phyloP scores from a whole-genome alignment of 495 filamentous ascomycete species.

The Neurospora africana region DNA sequence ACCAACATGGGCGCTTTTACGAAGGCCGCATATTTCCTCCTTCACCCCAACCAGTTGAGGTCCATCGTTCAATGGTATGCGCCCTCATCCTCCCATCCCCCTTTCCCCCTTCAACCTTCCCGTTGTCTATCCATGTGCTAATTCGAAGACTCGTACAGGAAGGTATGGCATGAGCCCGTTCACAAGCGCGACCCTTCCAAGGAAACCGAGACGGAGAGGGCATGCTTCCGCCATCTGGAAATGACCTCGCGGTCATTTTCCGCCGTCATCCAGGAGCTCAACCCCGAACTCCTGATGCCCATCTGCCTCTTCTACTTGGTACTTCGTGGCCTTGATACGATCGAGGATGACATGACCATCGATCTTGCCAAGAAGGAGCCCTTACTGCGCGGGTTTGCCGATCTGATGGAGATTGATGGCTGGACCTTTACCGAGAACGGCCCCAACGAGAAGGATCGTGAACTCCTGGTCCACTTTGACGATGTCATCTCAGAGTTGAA shows the following conservation, averaged over 20 bases:
- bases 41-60: conserved; percentile 71
- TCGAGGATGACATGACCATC: conserved; percentile 98
- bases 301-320: conserved; percentile 90
- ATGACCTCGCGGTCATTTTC: conserved; percentile 87
- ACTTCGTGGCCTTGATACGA: conserved; percentile 84
- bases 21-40: conserved; percentile 60
- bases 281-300: conserved; percentile 84
- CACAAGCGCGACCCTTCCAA: conserved; percentile 69
- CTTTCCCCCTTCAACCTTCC: background rate
- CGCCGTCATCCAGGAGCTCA: conserved; percentile 87
- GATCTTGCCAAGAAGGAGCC: conserved; percentile 72
- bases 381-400: conserved; percentile 69
- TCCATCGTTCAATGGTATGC: conserved; percentile 86
- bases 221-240: conserved; percentile 80
- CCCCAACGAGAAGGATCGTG: conserved; percentile 86
- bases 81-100: background rate
- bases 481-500: conserved; percentile 77
- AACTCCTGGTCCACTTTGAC: conserved; percentile 85
- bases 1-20: conserved; percentile 32
- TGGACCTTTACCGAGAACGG: conserved; percentile 85
- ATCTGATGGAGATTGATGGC: conserved; percentile 66
- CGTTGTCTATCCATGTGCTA: conserved; percentile 8
- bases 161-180: conserved; percentile 89
- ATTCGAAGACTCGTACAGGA: conserved; percentile 45
- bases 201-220: conserved; percentile 59